Evolutionary conservation across 768 basidiomycete genomes (phyloP).

Genomic region (Mycena galericulata): DNA sequence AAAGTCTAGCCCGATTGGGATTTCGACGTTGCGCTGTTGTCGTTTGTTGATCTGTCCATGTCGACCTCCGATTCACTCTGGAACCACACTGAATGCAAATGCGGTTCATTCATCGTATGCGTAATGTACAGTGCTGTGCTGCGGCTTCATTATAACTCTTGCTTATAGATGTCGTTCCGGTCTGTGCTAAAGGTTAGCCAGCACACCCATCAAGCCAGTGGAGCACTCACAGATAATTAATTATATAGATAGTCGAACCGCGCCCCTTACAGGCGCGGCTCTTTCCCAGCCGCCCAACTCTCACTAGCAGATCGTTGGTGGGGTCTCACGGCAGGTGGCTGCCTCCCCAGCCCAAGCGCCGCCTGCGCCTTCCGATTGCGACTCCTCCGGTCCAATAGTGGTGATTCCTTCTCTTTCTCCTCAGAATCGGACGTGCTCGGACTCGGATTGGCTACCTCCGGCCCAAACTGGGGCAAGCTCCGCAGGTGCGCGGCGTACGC

Average conservation of each 20-base stretch:
- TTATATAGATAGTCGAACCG: conserved; percentile 11
- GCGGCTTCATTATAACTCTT: conserved; percentile 13
- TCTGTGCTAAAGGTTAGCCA: conserved; percentile 19
- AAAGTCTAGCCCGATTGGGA: background rate
- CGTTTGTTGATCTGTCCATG: background rate
- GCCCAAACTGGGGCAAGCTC: conserved; percentile 18
- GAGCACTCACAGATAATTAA: conserved; percentile 31
- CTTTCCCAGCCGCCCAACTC: conserved; percentile 28
- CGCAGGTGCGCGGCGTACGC: conserved; percentile 27
- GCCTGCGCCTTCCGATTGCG: conserved; percentile 32
- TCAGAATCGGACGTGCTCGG: conserved; percentile 23
- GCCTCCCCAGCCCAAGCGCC: conserved; percentile 29
- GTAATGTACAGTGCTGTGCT: conserved; percentile 25
- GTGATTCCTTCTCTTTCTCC: conserved; percentile 19
- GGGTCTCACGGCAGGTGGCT: background rate
- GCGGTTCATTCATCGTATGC: conserved; percentile 21
- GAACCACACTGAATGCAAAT: background rate
- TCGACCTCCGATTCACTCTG: background rate
- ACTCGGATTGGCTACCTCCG: conserved; percentile 5
- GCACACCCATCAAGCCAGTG: background rate
- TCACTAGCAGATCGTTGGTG: conserved; percentile 32
- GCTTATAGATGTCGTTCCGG: conserved; percentile 25
- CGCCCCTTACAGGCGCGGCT: conserved; percentile 23
- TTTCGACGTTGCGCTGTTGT: background rate
- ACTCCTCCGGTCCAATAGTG: conserved; percentile 7